Conservation (phyloP, 192 early-diverging fungal genomes). For the Haplosporangium gracile region DNA sequence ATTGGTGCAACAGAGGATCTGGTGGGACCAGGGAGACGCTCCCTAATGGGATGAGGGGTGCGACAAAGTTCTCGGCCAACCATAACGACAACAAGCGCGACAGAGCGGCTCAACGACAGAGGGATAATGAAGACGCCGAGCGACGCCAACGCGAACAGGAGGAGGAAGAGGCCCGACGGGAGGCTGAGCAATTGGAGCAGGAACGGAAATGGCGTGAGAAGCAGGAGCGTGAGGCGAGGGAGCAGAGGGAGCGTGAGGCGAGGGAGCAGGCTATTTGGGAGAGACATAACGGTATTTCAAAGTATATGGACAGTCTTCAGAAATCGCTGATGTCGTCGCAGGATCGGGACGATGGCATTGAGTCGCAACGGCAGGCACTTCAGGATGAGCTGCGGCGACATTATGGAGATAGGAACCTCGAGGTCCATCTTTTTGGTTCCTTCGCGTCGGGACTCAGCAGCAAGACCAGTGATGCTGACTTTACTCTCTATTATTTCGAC, state of each 20-base stretch:
- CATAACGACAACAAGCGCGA: slow-evolving; percentile 6
- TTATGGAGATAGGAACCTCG: background rate
- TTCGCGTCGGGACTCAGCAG: slow-evolving; percentile 14
- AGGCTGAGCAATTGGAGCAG: background rate
- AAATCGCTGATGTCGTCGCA: background rate
- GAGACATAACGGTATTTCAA: background rate
- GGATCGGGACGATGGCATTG: background rate
- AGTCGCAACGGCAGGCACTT: background rate
- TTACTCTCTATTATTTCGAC: background rate
- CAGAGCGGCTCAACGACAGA: background rate
- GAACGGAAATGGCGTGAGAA: background rate
- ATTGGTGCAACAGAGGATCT: background rate
- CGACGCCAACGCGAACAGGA: background rate
- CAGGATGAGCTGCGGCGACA: background rate
- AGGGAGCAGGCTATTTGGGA: background rate
- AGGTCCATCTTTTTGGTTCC: slow-evolving; percentile 4
- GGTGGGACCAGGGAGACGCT: background rate
- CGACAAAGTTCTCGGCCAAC: background rate
- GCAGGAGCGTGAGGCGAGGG: background rate
- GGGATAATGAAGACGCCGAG: background rate
- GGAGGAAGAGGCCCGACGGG: background rate
- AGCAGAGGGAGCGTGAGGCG: background rate
- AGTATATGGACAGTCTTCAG: background rate
- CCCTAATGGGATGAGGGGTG: background rate
- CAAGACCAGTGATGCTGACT: slow-evolving; percentile 8